phyloP scores from a whole-genome alignment of 768 basidiomycete species.

The Pleurotus tuber-regium region DNA sequence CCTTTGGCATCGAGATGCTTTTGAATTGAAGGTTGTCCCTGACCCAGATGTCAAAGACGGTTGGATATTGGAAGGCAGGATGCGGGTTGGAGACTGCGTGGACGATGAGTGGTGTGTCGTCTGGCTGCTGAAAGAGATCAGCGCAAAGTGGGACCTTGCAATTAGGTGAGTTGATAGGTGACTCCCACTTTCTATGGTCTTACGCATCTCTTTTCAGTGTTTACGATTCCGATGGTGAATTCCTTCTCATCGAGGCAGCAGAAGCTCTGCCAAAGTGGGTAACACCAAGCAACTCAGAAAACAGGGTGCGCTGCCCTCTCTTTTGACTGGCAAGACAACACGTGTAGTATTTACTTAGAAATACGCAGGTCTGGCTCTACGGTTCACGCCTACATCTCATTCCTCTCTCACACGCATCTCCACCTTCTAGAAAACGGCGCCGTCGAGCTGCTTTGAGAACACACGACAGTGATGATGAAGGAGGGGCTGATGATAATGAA shows the following conservation, averaged over 20 bases:
- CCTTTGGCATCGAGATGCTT: conserved; percentile 83
- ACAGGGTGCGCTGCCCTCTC: conserved; percentile 68
- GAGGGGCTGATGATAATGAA: conserved; percentile 25
- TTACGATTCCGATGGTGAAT: conserved; percentile 93
- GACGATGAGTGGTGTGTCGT: conserved; percentile 98
- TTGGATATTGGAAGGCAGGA: conserved; percentile 75
- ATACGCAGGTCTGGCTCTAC: conserved; percentile 86
- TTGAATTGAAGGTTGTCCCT: conserved; percentile 67
- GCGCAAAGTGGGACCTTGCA: conserved; percentile 73
- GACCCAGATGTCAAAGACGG: conserved; percentile 40
- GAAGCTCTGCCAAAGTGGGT: conserved; percentile 88
- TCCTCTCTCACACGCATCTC: conserved; percentile 74
- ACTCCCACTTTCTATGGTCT: conserved; percentile 7
- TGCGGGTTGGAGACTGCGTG: conserved; percentile 94
- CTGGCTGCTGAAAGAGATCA: conserved; percentile 82
- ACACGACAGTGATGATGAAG: conserved; percentile 52
- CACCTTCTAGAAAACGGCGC: conserved; percentile 51
- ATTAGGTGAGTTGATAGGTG: conserved; percentile 56
- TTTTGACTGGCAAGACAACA: conserved; percentile 30
- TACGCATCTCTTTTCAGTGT: conserved; percentile 38
- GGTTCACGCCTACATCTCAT: conserved; percentile 81
- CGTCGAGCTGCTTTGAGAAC: conserved; percentile 42
- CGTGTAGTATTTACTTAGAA: conserved; percentile 26
- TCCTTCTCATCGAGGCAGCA: conserved; percentile 94
- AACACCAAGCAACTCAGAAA: conserved; percentile 85